Evolutionary conservation across 345 rosid species (phyloP).

Genomic region (Firmiana major): DNA sequence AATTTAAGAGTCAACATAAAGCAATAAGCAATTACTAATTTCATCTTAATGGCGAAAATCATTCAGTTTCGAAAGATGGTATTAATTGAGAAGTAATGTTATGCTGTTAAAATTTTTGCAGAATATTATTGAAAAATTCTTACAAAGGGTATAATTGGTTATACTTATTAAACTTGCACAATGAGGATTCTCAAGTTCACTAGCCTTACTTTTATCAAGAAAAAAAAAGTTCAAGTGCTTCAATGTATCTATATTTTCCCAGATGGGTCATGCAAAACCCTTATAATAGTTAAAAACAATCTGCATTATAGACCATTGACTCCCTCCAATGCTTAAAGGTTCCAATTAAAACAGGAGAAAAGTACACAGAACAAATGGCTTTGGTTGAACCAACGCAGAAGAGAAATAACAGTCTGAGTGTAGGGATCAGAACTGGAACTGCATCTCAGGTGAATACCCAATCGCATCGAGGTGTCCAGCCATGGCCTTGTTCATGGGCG

Average conservation of each 20-base stretch:
- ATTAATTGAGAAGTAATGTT: too few species aligned
- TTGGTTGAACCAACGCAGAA: conserved; percentile 15
- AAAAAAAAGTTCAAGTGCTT: not conserved
- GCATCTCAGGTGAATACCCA: conserved; percentile 79
- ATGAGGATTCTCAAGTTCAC: not conserved
- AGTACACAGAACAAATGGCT: not conserved
- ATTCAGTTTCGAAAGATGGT: too few species aligned
- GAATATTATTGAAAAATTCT: too few species aligned
- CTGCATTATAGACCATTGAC: not conserved
- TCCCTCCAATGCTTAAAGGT: not conserved
- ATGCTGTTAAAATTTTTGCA: too few species aligned
- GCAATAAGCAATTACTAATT: too few species aligned
- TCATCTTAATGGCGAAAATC: too few species aligned
- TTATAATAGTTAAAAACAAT: not conserved
- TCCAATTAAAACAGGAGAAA: not conserved
- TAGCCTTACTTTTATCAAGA: not conserved
- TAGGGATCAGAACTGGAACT: conserved; percentile 79
- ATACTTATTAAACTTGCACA: not conserved
- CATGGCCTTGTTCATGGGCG: conserved; percentile 99
- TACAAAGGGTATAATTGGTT: too few species aligned
- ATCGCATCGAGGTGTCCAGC: conserved; percentile 79
- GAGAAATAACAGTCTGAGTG: conserved; percentile 9
- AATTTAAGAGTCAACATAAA: too few species aligned
- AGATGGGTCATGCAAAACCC: not conserved
- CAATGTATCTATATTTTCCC: not conserved